Conservation (phyloP, 2,329 filamentous ascomycete genomes). For the Aspergillus sp. region DNA sequence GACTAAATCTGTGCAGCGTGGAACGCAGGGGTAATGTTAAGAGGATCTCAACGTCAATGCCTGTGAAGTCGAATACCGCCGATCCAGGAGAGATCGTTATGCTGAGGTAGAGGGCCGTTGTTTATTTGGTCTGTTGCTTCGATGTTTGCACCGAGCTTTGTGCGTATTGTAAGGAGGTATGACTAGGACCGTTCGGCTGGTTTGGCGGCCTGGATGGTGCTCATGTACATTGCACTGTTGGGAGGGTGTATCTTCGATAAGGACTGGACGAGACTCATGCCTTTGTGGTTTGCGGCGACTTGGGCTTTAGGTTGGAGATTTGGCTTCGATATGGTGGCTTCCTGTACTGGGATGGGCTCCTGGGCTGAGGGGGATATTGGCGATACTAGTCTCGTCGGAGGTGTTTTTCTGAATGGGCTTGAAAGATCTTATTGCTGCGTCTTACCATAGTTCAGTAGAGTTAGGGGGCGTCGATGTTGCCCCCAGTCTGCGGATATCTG, state of each 20-base stretch:
- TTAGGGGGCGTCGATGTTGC: conserved; percentile 76
- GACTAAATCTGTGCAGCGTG: conserved; percentile 66
- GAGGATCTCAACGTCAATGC: conserved; percentile 77
- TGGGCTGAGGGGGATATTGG: conserved; percentile 71
- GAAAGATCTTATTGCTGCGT: conserved; percentile 46
- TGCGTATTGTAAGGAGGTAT: conserved; percentile 69
- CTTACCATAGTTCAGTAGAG: conserved; percentile 48
- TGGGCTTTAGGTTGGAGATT: conserved; percentile 89
- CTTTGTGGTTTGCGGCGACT: conserved; percentile 82
- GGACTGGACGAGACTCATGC: conserved; percentile 73
- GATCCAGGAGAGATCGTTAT: conserved; percentile 73
- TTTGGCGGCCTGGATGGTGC: conserved; percentile 75
- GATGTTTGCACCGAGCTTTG: conserved; percentile 66
- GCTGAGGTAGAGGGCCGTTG: conserved; percentile 72
- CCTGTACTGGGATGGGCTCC: conserved; percentile 73
- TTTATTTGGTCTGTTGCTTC: conserved; percentile 83
- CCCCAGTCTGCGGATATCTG: conserved; percentile 79
- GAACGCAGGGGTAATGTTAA: conserved; percentile 72
- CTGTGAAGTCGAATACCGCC: conserved; percentile 74
- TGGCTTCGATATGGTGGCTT: conserved; percentile 76
- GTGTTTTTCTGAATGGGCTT: conserved; percentile 72
- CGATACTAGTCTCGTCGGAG: conserved; percentile 76
- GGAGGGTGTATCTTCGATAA: conserved; percentile 74
- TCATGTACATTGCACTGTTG: conserved; percentile 81
- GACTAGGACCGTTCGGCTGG: conserved; percentile 73